phyloP scores from a whole-genome alignment of 345 rosid species.

The Eucalyptus decipiens region DNA sequence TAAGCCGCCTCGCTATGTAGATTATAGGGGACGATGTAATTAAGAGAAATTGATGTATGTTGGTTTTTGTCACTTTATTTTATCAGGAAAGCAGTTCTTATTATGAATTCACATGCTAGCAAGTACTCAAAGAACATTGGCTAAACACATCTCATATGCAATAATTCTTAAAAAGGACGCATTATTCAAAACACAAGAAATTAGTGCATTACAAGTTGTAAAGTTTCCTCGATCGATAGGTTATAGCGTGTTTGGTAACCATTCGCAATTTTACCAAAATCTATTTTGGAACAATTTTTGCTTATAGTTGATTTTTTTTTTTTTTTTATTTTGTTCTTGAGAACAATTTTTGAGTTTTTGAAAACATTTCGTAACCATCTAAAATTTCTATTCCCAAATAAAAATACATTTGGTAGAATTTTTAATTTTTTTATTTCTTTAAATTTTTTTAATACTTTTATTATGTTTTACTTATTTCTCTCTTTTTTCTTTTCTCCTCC shows the following conservation, averaged over 20 bases:
- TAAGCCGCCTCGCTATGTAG: background rate
- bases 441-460: no score
- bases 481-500: no score
- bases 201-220: background rate
- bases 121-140: background rate
- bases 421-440: rapidly evolving
- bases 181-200: background rate
- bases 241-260: rapidly evolving
- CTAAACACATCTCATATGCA: background rate
- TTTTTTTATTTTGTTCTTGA: no score
- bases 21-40: background rate
- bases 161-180: background rate
- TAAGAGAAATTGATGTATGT: background rate
- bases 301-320: no score
- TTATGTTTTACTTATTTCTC: no score
- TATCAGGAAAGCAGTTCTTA: background rate
- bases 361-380: no score
- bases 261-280: no score
- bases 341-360: no score
- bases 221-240: background rate
- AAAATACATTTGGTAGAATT: no score
- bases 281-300: no score
- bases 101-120: background rate
- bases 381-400: rapidly evolving
- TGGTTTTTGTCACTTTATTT: background rate